Base-by-base conservation (phyloP, 2,329 filamentous ascomycete genomes). In the Thelonectria discophora region DNA sequence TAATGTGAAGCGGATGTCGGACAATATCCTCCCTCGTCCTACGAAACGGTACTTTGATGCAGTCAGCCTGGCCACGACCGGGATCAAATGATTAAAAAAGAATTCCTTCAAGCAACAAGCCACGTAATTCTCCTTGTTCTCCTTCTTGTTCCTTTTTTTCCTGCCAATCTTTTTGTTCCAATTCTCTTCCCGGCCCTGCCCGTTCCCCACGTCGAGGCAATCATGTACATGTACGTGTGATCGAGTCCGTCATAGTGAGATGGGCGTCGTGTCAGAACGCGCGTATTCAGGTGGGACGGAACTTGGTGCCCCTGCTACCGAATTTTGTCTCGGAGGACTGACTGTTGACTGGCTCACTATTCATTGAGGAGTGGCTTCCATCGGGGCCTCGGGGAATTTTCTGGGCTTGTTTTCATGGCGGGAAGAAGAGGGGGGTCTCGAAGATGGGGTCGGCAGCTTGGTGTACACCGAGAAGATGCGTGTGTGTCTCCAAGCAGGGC, bases 231-330 rank as follows among this genome's bases (percentile, higher is more conserved):
- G 20, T 9, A 46, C n/a, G 24, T 32, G 52, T 47, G 52, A 39
- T 46, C 24, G 40, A 21, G 42, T n/a, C 45, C 45, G 21, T 30
- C 30, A 48, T 47, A 20, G 18, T 43, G 43, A 46, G 20, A 46
- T 48, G 45, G 42, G 53, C 53, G 53, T 55, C 53, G 53, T 55
- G 53, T 55, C 53, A 55, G 53, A 55, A 55, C 53, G 53, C 53
- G 53, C 53, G 53, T 55, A 55, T 55, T 40, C 32, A 15, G 21
- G 53, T 55, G 53, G 42, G 53, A 55, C 45, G 18, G 5, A 13
- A 10, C n/a, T n/a, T 27, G 4, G 24, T 7, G 4, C 24, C 24
- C 24, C 24, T 24, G 24, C 7, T 24, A 4, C 24, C 24, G 24
- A 24, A 24, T 18, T 15, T 30, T 47, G 12, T 15, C 39, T 40